Base-by-base conservation (phyloP, 768 basidiomycete genomes). In the Bullera alba region DNA sequence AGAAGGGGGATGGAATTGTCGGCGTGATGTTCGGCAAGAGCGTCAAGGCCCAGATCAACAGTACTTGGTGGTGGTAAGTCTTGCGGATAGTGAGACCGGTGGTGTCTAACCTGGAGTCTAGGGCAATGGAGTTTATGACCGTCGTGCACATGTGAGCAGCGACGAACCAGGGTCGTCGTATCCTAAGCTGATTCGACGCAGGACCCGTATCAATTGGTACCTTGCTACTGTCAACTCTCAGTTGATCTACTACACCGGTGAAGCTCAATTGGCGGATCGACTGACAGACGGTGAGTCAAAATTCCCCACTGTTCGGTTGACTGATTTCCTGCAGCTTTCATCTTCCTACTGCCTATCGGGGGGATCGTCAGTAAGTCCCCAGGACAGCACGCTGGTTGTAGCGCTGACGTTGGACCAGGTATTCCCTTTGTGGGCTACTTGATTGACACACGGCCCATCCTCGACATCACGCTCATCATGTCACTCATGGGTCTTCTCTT, bases 171-270 rank as follows among this genome's bases (percentile, higher is more conserved):
- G 14, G 43, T 45, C 10, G 16, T 12, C n/a, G 21, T 15, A 19
- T 14, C 19, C 29, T 25, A 21, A 28, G 30, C 7, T 19, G 21
- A 15, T 44, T 12, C 19, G 8, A 14, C 27, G 21, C 22, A 55
- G 55, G 60, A 57, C 64, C 19, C 60, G 74, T 3, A 75, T 73
- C 60, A 75, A 75, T 57, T 75, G 63, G 58, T 72, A 68, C 50
- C 66, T 75, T 27, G 64, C 68, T 35, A 71, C 73, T 10, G 69
- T 70, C 19, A 54, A 55, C 28, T 52, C 58, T 14, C 73, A 74
- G 52, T 60, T 75, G 7, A 41, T 61, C 22, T 72, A 55, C 48
- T 75, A 69, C 50, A 65, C 73, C 4, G 62, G 62, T 16, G 57
- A 64, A 32, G 46, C 25, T 5, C 50, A 44, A 3, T 34, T 69